phyloP scores from a whole-genome alignment of 371 early-diverging fungal species.

The Phascolomyces articulosus region DNA sequence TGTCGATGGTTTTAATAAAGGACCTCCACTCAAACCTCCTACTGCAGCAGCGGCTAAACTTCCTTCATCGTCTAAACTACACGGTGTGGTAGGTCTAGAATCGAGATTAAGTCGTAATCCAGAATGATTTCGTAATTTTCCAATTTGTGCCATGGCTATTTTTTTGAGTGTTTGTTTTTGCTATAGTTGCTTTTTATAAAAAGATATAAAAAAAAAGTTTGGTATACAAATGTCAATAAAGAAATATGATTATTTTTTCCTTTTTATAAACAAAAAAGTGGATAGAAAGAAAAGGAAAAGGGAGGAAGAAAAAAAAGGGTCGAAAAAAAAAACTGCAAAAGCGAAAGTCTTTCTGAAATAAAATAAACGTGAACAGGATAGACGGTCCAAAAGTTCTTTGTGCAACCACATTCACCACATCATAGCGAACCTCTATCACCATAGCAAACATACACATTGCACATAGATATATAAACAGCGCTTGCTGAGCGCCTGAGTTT shows the following conservation, averaged over 20 bases:
- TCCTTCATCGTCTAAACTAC: conserved; percentile 20
- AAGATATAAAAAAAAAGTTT: conserved; percentile 14
- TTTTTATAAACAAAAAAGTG: too few species aligned
- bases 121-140: conserved; percentile 32
- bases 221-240: not conserved
- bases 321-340: too few species aligned
- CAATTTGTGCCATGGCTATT: conserved; percentile 29
- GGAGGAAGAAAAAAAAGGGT: conserved; percentile 1
- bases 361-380: too few species aligned
- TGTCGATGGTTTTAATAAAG: conserved; percentile 18
- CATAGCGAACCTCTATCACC: too few species aligned
- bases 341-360: too few species aligned
- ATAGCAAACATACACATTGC: too few species aligned
- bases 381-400: conserved; percentile 4
- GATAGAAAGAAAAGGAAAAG: conserved; percentile 1
- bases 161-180: not conserved
- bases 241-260: too few species aligned
- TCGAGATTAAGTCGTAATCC: conserved; percentile 36
- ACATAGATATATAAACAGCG: too few species aligned
- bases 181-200: conserved; percentile 12
- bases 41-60: conserved; percentile 8
- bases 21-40: too few species aligned
- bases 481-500: too few species aligned
- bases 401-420: too few species aligned
- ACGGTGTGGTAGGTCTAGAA: conserved; percentile 22